Evolutionary conservation across 805 yeast genomes (phyloP).

Genomic region (Sugiyamaella smithiae): DNA sequence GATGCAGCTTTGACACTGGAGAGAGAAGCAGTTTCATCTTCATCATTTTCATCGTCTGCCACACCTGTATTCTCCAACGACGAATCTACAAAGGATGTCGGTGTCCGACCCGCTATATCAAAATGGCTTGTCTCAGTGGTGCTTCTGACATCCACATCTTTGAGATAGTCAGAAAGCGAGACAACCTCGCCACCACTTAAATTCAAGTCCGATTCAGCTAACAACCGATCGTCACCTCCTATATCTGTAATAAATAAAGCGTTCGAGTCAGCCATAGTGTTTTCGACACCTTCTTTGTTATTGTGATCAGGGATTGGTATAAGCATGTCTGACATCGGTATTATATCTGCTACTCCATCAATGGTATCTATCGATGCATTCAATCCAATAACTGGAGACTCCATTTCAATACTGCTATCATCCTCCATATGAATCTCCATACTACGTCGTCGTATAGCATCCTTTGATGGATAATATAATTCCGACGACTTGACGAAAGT

Average conservation of each 20-base stretch:
- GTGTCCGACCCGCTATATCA: not conserved
- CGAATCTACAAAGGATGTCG: not conserved
- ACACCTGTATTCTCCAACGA: constrained; percentile 9
- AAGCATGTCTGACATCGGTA: not conserved
- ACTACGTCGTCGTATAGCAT: not conserved
- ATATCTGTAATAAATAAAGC: not conserved
- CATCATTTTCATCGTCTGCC: constrained; percentile 14
- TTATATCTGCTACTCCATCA: constrained; percentile 1
- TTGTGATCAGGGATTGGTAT: not conserved
- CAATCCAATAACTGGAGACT: not conserved
- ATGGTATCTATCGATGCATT: not conserved
- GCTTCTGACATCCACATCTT: not conserved
- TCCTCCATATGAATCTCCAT: not conserved
- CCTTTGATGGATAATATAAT: constrained; percentile 12
- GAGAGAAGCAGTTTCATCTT: not conserved
- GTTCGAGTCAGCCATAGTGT: not conserved
- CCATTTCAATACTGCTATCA: not conserved
- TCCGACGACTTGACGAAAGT: constrained; percentile 14
- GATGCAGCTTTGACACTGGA: constrained; percentile 2
- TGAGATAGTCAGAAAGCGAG: not conserved
- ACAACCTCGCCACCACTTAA: not conserved
- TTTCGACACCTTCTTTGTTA: too few relatives aligned
- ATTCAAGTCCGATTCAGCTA: not conserved
- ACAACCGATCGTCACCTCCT: not conserved
- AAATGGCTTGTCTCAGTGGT: not conserved